A percentile compares a stretch with the other conserved stretches of the same genome.
Conservation (phyloP, 768 basidiomycete species). For the Dacryopinax primogenitus region DNA sequence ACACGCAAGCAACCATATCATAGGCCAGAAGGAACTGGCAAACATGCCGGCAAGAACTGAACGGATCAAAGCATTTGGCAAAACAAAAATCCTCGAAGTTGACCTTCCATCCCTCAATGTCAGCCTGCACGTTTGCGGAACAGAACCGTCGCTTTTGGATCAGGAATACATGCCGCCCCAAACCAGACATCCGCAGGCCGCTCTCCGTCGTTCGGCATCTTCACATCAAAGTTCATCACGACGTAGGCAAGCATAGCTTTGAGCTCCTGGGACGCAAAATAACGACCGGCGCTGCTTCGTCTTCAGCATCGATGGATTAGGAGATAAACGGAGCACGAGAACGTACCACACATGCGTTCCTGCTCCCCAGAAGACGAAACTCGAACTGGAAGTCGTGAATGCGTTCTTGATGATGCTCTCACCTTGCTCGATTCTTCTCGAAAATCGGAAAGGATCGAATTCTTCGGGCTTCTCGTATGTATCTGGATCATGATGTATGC, state of each 20-base stretch:
- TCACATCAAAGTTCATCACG: slow-evolving; percentile 32
- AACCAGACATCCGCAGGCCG: slow-evolving; percentile 28
- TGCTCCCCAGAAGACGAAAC: neutral
- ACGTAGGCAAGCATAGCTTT: slow-evolving; percentile 36
- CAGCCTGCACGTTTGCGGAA: slow-evolving; percentile 11
- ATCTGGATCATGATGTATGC: slow-evolving; percentile 17
- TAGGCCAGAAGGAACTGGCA: too few relatives aligned
- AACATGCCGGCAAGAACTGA: too few relatives aligned
- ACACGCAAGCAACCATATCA: too few relatives aligned
- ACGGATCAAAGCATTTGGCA: too few relatives aligned
- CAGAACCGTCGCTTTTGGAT: slow-evolving; percentile 21
- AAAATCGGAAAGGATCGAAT: slow-evolving; percentile 19
- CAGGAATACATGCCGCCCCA: slow-evolving; percentile 22
- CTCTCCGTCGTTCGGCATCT: slow-evolving; percentile 5
- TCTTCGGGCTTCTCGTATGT: slow-evolving; percentile 13
- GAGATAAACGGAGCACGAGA: neutral
- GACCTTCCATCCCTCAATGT: too few relatives aligned
- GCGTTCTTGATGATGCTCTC: neutral
- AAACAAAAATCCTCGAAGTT: too few relatives aligned
- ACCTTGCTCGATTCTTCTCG: neutral
- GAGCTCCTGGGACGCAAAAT: slow-evolving; percentile 36
- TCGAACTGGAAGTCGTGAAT: neutral
- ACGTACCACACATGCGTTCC: neutral
- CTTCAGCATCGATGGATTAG: neutral
- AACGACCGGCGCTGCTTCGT: slow-evolving; percentile 31